Conservation (phyloP, 805 yeast genomes). For the Kregervanrija pseudodelftensis region DNA sequence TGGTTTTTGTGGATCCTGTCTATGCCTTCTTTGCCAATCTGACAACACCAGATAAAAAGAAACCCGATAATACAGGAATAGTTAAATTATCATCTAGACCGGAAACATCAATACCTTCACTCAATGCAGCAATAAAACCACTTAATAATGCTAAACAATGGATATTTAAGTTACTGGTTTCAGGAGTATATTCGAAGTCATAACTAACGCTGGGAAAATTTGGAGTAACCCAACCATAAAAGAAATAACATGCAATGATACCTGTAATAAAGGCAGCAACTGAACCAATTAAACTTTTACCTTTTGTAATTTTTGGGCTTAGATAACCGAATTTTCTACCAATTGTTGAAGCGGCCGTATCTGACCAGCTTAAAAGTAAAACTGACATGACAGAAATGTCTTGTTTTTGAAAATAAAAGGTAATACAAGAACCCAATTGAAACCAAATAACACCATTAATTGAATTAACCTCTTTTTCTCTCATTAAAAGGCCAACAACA, state of each 20-base stretch:
- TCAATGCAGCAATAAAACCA: slow-evolving; percentile 78
- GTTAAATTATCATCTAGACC: slow-evolving; percentile 90
- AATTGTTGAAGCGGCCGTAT: slow-evolving; percentile 91
- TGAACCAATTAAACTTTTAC: slow-evolving; percentile 87
- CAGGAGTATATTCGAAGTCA: slow-evolving; percentile 55
- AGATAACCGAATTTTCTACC: slow-evolving; percentile 82
- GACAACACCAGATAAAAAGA: slow-evolving; percentile 37
- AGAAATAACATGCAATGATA: slow-evolving; percentile 49
- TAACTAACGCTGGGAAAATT: slow-evolving; percentile 42
- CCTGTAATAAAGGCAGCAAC: slow-evolving; percentile 80
- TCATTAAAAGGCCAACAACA: slow-evolving; percentile 71
- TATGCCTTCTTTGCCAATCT: slow-evolving; percentile 9
- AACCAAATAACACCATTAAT: slow-evolving; percentile 89
- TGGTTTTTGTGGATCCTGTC: background rate
- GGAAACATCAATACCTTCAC: slow-evolving; percentile 76
- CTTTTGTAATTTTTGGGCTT: slow-evolving; percentile 67
- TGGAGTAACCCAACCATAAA: slow-evolving; percentile 74
- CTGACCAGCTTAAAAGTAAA: slow-evolving; percentile 89
- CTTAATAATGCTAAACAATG: slow-evolving; percentile 48
- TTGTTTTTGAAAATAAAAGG: slow-evolving; percentile 64
- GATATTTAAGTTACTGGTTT: slow-evolving; percentile 49
- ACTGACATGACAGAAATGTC: slow-evolving; percentile 76
- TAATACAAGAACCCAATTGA: slow-evolving; percentile 66
- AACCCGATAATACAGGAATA: slow-evolving; percentile 80
- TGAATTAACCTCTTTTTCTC: slow-evolving; percentile 66